These are phyloP conservation scores for Coprinopsis sp. DNA, from an alignment of 768 basidiomycete genomes.

Conservation along the genomic window DNA sequence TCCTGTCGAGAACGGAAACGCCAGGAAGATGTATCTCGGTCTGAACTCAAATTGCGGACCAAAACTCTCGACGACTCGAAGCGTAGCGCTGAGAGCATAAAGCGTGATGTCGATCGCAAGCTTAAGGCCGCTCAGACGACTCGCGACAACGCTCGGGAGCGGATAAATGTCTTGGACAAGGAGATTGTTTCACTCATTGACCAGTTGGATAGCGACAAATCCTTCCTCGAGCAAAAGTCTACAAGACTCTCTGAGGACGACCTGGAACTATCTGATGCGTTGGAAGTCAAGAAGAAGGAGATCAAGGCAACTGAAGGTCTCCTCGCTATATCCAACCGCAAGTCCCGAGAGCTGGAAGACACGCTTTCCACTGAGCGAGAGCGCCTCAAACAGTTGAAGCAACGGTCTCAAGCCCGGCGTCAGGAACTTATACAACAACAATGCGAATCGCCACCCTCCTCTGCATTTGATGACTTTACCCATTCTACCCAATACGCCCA, in stretches of 20 bases:
- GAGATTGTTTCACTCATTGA: slow-evolving; percentile 56
- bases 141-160: slow-evolving; percentile 57
- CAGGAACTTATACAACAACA: slow-evolving; percentile 2
- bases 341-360: slow-evolving; percentile 72
- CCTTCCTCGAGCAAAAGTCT: slow-evolving; percentile 42
- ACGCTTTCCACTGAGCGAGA: slow-evolving; percentile 60
- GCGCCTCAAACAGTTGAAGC: slow-evolving; percentile 52
- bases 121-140: slow-evolving; percentile 63
- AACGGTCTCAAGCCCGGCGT: slow-evolving; percentile 40
- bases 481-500: background rate
- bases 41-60: slow-evolving; percentile 77
- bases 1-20: slow-evolving; percentile 70
- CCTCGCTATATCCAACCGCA: slow-evolving; percentile 54
- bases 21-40: slow-evolving; percentile 73
- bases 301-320: slow-evolving; percentile 64
- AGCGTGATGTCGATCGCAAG: slow-evolving; percentile 85
- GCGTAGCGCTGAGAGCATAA: slow-evolving; percentile 73
- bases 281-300: slow-evolving; percentile 57
- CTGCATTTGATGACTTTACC: background rate
- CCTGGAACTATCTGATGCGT: slow-evolving; percentile 44
- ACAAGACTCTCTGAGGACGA: slow-evolving; percentile 46
- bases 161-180: slow-evolving; percentile 54
- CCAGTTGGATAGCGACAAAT: slow-evolving; percentile 51
- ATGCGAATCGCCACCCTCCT: background rate
- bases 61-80: slow-evolving; percentile 85